These are phyloP conservation scores for Avicennia marina DNA, from an alignment of 257 asterid species.

Conservation along the genomic window DNA sequence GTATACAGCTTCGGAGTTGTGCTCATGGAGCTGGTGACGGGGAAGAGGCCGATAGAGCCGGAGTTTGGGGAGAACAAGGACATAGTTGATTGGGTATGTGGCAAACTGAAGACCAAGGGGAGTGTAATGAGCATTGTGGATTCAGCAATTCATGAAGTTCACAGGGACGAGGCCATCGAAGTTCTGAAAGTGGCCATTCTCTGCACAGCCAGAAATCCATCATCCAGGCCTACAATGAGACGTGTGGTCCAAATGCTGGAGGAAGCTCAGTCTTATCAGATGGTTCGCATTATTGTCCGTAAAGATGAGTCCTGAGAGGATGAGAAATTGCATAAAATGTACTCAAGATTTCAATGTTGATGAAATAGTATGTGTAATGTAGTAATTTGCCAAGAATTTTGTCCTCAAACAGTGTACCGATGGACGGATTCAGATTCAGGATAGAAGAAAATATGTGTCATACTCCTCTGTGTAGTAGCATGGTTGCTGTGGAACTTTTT, in stretches of 20 bases:
- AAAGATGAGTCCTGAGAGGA: conserved; percentile 25
- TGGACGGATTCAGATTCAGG: no score
- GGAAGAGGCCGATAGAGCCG: conserved; percentile 75
- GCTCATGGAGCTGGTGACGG: conserved; percentile 85
- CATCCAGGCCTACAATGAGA: conserved; percentile 86
- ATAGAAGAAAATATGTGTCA: no score
- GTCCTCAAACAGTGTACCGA: no score
- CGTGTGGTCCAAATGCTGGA: conserved; percentile 80
- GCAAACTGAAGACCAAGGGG: conserved; percentile 63
- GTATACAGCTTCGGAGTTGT: conserved; percentile 92
- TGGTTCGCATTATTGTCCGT: conserved; percentile 39
- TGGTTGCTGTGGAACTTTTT: no score
- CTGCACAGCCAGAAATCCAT: conserved; percentile 74
- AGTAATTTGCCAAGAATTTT: no score
- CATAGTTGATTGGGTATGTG: conserved; percentile 72
- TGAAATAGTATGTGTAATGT: no score
- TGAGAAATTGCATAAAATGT: no score
- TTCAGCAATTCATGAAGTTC: conserved; percentile 33
- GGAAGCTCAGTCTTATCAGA: conserved; percentile 51
- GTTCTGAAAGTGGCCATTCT: conserved; percentile 69
- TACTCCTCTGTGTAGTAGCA: no score
- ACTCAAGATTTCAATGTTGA: no score
- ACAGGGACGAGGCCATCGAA: conserved; percentile 56
- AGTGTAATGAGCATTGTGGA: conserved; percentile 60
- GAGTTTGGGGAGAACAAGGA: conserved; percentile 73